Evolutionary conservation across 192 early-diverging fungal genomes (phyloP).

Genomic region (Dimargaris cristalligena): DNA sequence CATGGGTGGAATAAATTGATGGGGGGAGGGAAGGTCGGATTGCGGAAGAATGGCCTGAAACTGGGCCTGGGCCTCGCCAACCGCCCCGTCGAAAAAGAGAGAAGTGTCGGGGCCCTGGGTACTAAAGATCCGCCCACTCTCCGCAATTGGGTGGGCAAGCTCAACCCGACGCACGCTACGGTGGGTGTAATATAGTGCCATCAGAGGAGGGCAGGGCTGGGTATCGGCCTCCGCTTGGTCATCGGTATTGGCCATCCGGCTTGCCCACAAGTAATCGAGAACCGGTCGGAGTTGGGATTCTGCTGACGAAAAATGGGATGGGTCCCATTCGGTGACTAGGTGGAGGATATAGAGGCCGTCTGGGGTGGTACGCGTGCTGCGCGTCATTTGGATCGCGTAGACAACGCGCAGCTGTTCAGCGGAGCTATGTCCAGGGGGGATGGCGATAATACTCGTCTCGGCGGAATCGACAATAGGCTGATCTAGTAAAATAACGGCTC

Average conservation of each 20-base stretch:
- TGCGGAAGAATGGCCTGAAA: neutral
- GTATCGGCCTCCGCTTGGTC: slow-evolving; percentile 14
- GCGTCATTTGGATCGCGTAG: slow-evolving; percentile 22
- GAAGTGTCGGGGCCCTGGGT: slow-evolving; percentile 12
- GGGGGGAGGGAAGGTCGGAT: neutral
- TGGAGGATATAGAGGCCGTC: slow-evolving; percentile 10
- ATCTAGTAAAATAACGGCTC: slow-evolving; percentile 29
- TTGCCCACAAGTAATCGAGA: neutral
- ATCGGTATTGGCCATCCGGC: neutral
- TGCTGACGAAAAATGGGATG: neutral
- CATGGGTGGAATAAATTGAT: neutral
- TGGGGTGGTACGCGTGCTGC: slow-evolving; percentile 26
- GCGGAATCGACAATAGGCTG: slow-evolving; percentile 19
- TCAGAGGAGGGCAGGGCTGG: slow-evolving; percentile 20
- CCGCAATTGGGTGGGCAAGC: slow-evolving; percentile 14
- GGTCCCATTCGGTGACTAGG: neutral
- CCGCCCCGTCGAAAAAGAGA: slow-evolving; percentile 17
- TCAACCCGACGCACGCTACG: neutral
- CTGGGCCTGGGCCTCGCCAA: slow-evolving; percentile 8
- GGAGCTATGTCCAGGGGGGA: slow-evolving; percentile 8
- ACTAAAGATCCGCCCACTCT: slow-evolving; percentile 11
- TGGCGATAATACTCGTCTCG: slow-evolving; percentile 22
- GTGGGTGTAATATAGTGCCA: slow-evolving; percentile 10
- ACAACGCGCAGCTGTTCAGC: slow-evolving; percentile 21
- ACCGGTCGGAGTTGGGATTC: neutral